These are phyloP conservation scores for Annulohypoxylon stygium DNA, from an alignment of 495 filamentous ascomycete genomes.

Conservation along the genomic window DNA sequence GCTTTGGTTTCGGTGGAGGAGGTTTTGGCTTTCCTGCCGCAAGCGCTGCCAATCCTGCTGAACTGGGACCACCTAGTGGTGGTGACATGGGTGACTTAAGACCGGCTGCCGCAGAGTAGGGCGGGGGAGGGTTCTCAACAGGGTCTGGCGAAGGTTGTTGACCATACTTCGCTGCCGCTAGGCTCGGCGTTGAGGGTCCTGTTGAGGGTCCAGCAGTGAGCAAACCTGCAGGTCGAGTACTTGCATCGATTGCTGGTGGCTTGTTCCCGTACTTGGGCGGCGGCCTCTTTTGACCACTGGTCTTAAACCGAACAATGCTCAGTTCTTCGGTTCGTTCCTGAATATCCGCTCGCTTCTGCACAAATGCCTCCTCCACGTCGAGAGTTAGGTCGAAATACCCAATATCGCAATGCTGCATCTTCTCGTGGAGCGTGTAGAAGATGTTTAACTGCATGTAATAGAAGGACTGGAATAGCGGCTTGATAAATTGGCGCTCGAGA, in stretches of 20 bases:
- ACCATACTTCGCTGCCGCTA: constrained; percentile 42
- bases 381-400: constrained; percentile 94
- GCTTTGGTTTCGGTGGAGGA: constrained; percentile 93
- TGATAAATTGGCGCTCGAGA: constrained; percentile 97
- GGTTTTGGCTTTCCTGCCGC: constrained; percentile 86
- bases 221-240: constrained; percentile 54
- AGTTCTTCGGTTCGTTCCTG: constrained; percentile 85
- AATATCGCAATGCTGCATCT: constrained; percentile 96
- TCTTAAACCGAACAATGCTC: constrained; percentile 88
- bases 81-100: constrained; percentile 65
- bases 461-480: constrained; percentile 97
- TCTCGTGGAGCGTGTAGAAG: constrained; percentile 98
- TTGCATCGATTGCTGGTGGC: constrained; percentile 58
- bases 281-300: constrained; percentile 73
- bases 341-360: constrained; percentile 86
- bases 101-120: constrained; percentile 69
- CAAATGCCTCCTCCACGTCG: constrained; percentile 91
- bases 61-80: constrained; percentile 57
- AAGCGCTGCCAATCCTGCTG: constrained; percentile 66
- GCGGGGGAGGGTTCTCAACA: constrained; percentile 60
- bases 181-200: constrained; percentile 46
- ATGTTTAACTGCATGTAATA: constrained; percentile 99
- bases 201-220: constrained; percentile 57
- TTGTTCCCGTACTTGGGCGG: constrained; percentile 65
- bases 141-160: constrained; percentile 46